Percentiles rank a stretch among this genome's conserved stretches.
Evolutionary conservation across 2,329 filamentous ascomycete species (phyloP).

Genomic region (Ascochyta rabiei): DNA sequence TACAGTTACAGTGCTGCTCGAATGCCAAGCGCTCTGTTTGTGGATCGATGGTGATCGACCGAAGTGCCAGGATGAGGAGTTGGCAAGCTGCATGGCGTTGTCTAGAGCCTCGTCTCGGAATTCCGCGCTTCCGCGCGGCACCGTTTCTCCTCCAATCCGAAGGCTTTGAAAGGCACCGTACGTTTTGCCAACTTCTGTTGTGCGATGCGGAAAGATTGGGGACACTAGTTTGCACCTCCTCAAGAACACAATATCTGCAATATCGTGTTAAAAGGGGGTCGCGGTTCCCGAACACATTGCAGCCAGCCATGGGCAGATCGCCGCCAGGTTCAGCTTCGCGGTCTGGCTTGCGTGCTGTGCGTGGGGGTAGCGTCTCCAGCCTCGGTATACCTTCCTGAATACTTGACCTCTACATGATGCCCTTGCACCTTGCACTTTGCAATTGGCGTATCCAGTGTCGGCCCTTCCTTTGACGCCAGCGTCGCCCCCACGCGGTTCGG

Average conservation of each 20-base stretch:
- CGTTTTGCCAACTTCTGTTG: constrained; percentile 5
- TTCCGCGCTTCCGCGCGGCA: not conserved
- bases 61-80: constrained; percentile 21
- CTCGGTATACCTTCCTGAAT: constrained; percentile 14
- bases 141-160: constrained; percentile 18
- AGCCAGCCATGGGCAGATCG: constrained; percentile 14
- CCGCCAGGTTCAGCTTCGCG: constrained; percentile 9
- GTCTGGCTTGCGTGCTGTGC: constrained; percentile 11
- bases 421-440: constrained; percentile 2
- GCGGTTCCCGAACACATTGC: not conserved
- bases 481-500: constrained; percentile 9
- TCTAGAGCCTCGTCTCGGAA: constrained; percentile 11
- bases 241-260: not conserved
- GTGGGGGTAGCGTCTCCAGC: constrained; percentile 12
- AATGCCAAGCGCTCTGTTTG: constrained; percentile 2
- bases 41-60: constrained; percentile 21
- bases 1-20: not conserved
- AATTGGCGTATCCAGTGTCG: constrained; percentile 6
- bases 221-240: not conserved
- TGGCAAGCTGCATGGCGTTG: constrained; percentile 8
- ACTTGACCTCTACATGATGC: not conserved
- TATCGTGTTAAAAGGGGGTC: not conserved
- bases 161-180: not conserved
- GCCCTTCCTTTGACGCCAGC: not conserved
- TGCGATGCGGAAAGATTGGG: constrained; percentile 5